Conservation (phyloP, 768 basidiomycete species). For the Pholiota conissans region DNA sequence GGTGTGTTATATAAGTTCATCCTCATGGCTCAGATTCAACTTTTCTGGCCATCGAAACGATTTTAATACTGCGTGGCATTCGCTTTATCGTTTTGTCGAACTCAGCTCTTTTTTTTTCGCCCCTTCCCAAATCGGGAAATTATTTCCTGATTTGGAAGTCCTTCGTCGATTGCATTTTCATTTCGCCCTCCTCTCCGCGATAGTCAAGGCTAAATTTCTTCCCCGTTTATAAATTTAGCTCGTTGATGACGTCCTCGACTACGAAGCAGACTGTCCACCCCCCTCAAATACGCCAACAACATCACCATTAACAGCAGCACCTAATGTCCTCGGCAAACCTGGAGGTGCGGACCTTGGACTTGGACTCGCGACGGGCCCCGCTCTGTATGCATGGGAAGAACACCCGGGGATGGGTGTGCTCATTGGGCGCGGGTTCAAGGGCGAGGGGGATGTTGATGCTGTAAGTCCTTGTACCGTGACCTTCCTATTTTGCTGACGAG, state of each 20-base stretch:
- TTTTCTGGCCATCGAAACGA: too few relatives aligned
- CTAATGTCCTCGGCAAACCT: constrained; percentile 83
- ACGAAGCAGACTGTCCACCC: constrained; percentile 54
- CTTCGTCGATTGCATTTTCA: background rate
- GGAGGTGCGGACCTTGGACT: constrained; percentile 82
- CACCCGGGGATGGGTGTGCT: constrained; percentile 86
- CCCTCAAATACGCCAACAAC: constrained; percentile 17
- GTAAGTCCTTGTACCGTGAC: constrained; percentile 38
- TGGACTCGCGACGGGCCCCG: constrained; percentile 90
- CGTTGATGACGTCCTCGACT: constrained; percentile 94
- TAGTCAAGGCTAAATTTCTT: constrained; percentile 17
- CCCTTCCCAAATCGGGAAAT: background rate
- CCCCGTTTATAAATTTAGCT: constrained; percentile 50
- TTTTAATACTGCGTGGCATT: too few relatives aligned
- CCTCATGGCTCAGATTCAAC: too few relatives aligned
- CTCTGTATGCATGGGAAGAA: constrained; percentile 93
- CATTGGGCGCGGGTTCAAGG: constrained; percentile 80
- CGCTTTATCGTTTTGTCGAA: too few relatives aligned
- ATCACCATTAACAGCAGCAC: constrained; percentile 9
- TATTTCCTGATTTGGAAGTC: background rate
- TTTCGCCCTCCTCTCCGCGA: background rate
- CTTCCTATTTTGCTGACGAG: background rate
- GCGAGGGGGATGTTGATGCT: constrained; percentile 82
- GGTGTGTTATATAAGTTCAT: too few relatives aligned
- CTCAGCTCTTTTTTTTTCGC: too few relatives aligned